Evolutionary conservation across 768 basidiomycete species (phyloP), one percentile per base, ranked within the genome.

Genomic region (Suillus bovinus): DNA sequence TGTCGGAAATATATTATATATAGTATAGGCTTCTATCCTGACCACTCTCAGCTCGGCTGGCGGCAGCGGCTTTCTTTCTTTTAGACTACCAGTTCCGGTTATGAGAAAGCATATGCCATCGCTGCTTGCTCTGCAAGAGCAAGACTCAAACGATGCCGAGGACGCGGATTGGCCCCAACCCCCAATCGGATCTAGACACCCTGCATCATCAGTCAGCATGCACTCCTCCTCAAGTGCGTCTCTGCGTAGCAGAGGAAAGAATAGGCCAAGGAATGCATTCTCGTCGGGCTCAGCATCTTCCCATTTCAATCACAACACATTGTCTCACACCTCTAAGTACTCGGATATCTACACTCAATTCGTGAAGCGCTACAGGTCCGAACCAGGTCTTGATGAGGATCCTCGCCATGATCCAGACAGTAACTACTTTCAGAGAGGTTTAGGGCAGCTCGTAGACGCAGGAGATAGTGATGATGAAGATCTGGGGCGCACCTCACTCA

Each of bases 401-500:
- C 83, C 86, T 27, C 83, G 88, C 62, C 85, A 86, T 68, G 92
- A 93, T 71, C 89, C 90, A n/a, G 91, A 93, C 71, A 87, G 84
- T 66, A 88, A 93, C 70, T 92, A 91, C 74, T 89, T 88, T 73
- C 86, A 91, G 70, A 81, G 85, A 56, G 90, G 89, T 17, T 75
- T 89, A 7, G 86, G 88, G 44, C 82, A 90, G 65, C 82, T 84
- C 5, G 82, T 87, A 66, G 88, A 86, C 47, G 87, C 82, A 31
- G 89, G 87, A 54, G 84, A 85, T 61, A 91, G 87, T 67, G 91
- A 93, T 61, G 92, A 94, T 64, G 91, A 94, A 63, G 86, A 88
- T 53, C 68, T 81, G 58, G 77, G 74, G 52, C 80, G 79, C 46
- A 70, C 74, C 14, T 76, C 81, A 56, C 73, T 83, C 61, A 76